These are phyloP conservation scores for Dimocarpus longan DNA, from an alignment of 345 rosid genomes.

Conservation along the genomic window DNA sequence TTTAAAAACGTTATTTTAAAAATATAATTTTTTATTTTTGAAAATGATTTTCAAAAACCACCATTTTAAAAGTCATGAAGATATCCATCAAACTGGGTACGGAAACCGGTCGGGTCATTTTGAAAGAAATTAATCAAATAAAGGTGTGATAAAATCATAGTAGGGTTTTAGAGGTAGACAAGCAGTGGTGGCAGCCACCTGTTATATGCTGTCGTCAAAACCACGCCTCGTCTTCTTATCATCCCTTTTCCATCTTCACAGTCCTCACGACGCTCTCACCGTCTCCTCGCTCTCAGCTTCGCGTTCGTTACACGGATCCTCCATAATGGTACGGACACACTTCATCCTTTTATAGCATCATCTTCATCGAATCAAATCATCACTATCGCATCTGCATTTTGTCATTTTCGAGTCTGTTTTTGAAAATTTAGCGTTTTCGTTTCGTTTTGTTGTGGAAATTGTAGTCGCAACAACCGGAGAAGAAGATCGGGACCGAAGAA, in stretches of 20 bases:
- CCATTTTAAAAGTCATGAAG: no score
- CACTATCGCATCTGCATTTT: background rate
- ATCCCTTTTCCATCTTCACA: background rate
- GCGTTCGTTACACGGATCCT: conserved; percentile 15
- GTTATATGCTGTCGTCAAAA: conserved; percentile 10
- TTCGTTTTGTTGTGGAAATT: background rate
- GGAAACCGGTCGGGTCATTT: no score
- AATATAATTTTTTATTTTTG: no score
- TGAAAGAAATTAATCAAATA: no score
- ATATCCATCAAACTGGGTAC: no score
- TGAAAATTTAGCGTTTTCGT: no score
- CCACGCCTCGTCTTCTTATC: background rate
- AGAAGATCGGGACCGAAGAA: conserved; percentile 57
- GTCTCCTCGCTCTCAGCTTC: background rate
- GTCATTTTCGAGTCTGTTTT: background rate
- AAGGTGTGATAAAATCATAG: no score
- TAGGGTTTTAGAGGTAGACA: background rate
- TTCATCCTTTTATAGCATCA: no score
- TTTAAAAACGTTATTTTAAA: no score
- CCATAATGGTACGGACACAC: conserved; percentile 8
- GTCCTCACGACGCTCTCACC: background rate
- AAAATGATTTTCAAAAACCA: no score
- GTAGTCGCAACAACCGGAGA: conserved; percentile 51
- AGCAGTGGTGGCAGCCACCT: background rate
- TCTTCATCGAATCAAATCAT: background rate